Percentiles rank a stretch among this genome's conserved stretches.
Conservation (phyloP, 2,329 filamentous ascomycete genomes). For the Acephala macrosclerotiorum region DNA sequence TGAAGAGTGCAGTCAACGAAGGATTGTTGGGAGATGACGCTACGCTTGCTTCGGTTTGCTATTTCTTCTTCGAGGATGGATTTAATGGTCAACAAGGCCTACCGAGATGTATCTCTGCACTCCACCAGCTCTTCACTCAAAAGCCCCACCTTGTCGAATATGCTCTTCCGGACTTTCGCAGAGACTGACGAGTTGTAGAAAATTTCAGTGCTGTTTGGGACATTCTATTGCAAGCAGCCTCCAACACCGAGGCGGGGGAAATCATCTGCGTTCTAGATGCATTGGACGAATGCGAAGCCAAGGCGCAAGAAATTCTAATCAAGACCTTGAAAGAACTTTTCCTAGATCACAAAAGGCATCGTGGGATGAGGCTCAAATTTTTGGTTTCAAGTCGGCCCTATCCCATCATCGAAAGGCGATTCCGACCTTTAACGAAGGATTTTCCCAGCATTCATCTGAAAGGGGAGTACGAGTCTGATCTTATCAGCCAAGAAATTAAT, state of each 20-base stretch:
- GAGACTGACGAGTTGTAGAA: background rate
- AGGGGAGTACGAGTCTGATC: conserved; percentile 47
- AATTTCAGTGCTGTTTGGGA: conserved; percentile 41
- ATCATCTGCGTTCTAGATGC: conserved; percentile 50
- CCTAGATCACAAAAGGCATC: background rate
- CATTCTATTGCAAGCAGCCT: conserved; percentile 35
- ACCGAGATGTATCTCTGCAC: conserved; percentile 2
- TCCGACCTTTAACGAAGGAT: conserved; percentile 30
- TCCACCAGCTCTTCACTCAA: conserved; percentile 3
- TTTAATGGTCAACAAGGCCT: conserved; percentile 24
- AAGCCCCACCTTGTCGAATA: background rate
- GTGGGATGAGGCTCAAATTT: conserved; percentile 37
- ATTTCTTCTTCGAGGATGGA: conserved; percentile 53
- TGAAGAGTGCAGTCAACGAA: conserved; percentile 45
- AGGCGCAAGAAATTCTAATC: conserved; percentile 29
- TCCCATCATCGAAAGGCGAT: conserved; percentile 39
- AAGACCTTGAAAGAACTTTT: conserved; percentile 28
- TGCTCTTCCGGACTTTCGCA: conserved; percentile 2
- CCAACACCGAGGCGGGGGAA: conserved; percentile 40
- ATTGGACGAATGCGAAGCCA: conserved; percentile 48
- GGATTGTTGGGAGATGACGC: background rate
- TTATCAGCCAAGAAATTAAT: conserved; percentile 47
- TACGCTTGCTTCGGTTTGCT: conserved; percentile 43
- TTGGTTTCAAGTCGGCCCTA: conserved; percentile 49
- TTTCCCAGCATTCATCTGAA: conserved; percentile 46